Evolutionary conservation across 148 eudicot genomes (phyloP), one percentile per base, ranked within the genome.

Genomic region (Beta vulgaris): DNA sequence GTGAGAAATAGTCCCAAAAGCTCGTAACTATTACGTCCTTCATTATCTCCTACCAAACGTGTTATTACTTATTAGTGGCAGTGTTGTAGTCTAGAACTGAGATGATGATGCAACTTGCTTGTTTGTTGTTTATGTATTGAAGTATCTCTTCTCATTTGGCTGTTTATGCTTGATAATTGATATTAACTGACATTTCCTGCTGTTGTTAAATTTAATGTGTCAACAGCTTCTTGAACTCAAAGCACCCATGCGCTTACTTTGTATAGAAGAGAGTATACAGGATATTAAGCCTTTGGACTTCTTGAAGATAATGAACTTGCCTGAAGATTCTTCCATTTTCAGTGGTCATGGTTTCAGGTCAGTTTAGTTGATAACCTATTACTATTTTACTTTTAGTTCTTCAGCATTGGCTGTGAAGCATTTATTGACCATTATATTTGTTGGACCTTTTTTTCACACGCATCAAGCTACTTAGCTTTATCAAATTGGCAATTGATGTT

Each of bases 311-410:
- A 88, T 92, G 91, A 87, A 84, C 77, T 79, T 89, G 85, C 88
- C 92, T 36, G 91, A 89, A 65, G 96, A 92, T 81, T 88, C 94
- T 10, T 73, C 89, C 68, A 79, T 79, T 75, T 95, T 89, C 77
- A 75, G 83, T 68, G 86, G 91, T 10, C 89, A 95, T 68, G 73
- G 65, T 59, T 90, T 90, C 86, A 87, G 96, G 98, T 93, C 76
- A 40, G 89, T 76, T 29, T 48, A 34, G 69, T 36, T 71, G 16
- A 15, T 35, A 10, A 23, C 10, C 10, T 55, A 14, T 55, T 53
- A 32, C 21, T 35, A 16, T 74, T 19, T n/a, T n/a, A n/a, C n/a
- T 39, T 51, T 8, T n/a, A 21, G 6, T 11, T 73, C n/a, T 48
- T 32, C 15, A 12, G 13, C 3, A 2, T 36, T 48, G 34, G 42